phyloP scores from a whole-genome alignment of 2,329 filamentous ascomycete species.

The Neurospora crassa region DNA sequence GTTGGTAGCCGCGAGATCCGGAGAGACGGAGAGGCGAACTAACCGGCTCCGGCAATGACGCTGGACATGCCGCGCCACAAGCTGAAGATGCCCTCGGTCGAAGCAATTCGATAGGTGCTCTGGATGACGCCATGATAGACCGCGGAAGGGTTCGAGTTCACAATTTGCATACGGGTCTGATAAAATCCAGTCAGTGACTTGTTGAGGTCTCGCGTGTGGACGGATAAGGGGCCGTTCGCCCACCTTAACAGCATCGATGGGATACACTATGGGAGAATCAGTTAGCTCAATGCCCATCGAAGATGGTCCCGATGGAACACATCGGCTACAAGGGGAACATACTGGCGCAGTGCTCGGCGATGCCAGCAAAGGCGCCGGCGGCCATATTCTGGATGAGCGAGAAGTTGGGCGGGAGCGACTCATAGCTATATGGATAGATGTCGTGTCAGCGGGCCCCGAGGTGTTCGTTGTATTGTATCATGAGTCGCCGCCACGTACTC shows the following conservation, averaged over 20 bases:
- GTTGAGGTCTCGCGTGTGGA: conserved; percentile 2
- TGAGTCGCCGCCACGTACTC: conserved; percentile 39
- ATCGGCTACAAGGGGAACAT: conserved; percentile 1
- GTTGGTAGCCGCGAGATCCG: conserved; percentile 8
- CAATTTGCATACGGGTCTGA: conserved; percentile 95
- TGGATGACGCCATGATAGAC: conserved; percentile 87
- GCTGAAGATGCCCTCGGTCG: conserved; percentile 79
- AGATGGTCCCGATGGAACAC: conserved; percentile 34
- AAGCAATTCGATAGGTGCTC: conserved; percentile 85
- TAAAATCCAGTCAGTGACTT: conserved; percentile 8
- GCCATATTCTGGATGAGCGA: conserved; percentile 90
- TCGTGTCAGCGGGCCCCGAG: conserved; percentile 9
- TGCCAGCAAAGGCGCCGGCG: conserved; percentile 92
- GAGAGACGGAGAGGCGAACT: conserved; percentile 21
- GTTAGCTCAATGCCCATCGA: not conserved
- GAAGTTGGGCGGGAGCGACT: conserved; percentile 89
- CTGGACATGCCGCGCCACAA: conserved; percentile 96
- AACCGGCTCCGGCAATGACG: conserved; percentile 90
- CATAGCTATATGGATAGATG: conserved; percentile 51
- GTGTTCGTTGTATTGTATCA: conserved; percentile 1
- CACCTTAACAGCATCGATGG: conserved; percentile 95
- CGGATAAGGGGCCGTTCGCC: conserved; percentile 13
- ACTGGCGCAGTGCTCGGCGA: conserved; percentile 47
- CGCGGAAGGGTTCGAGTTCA: conserved; percentile 71
- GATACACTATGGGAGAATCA: conserved; percentile 60